Evolutionary conservation across 345 rosid genomes (phyloP).

Genomic region (Psidium friedrichsthalianum): DNA sequence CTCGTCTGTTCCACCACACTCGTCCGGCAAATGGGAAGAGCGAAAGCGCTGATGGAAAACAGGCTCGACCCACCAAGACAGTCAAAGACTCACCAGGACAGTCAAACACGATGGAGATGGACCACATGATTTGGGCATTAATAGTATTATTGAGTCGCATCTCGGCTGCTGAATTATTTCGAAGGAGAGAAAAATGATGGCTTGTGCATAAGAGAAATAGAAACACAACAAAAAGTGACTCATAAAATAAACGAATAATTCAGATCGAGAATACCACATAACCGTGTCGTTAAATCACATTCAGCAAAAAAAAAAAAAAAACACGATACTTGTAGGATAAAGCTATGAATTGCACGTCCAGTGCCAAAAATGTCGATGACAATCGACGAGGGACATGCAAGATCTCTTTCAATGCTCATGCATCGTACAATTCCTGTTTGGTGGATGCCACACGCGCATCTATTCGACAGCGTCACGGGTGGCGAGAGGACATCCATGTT

Average conservation of each 20-base stretch:
- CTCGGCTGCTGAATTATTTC: background rate
- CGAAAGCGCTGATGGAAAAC: background rate
- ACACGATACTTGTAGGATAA: background rate
- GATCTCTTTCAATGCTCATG: background rate
- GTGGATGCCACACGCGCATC: background rate
- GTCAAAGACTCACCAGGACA: background rate
- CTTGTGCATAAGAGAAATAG: background rate
- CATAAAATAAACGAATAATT: background rate
- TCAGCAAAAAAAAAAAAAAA: background rate
- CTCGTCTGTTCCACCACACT: background rate
- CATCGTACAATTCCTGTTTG: background rate
- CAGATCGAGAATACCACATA: background rate
- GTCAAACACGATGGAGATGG: background rate
- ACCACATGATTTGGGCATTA: background rate
- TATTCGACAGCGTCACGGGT: background rate
- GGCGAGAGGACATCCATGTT: background rate
- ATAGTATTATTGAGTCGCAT: background rate
- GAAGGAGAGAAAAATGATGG: background rate
- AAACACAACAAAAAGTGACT: background rate
- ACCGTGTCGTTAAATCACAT: background rate
- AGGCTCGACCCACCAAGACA: background rate
- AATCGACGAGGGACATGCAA: background rate
- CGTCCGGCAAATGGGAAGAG: background rate
- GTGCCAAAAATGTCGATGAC: background rate
- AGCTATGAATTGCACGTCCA: background rate